A percentile compares a stretch with the other conserved stretches of the same genome.
phyloP scores from a whole-genome alignment of 2,329 filamentous ascomycete species.

The Fusarium udum region DNA sequence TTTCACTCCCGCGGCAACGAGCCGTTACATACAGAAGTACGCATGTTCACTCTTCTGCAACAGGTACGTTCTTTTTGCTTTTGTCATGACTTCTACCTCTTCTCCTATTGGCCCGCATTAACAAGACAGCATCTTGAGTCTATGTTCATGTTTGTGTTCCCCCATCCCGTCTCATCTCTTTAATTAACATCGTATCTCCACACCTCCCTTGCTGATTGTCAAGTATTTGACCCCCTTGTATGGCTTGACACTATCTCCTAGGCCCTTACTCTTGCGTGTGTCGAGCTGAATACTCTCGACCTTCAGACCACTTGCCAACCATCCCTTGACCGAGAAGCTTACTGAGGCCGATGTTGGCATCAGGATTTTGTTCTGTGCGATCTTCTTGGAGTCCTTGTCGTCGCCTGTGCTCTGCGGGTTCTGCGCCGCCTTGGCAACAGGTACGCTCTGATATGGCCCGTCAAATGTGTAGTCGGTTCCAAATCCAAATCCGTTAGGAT shows the following conservation, averaged over 20 bases:
- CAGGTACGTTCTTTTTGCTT: constrained; percentile 1
- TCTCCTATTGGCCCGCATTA: constrained; percentile 13
- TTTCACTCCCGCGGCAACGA: constrained; percentile 23
- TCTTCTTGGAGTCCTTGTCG: constrained; percentile 64
- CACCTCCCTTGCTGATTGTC: constrained; percentile 74
- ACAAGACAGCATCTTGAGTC: constrained; percentile 6
- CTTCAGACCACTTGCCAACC: constrained; percentile 73
- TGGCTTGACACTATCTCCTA: constrained; percentile 89
- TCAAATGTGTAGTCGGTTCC: constrained; percentile 62
- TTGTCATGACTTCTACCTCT: constrained; percentile 3
- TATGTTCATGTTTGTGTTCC: neutral
- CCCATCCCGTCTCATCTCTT: neutral
- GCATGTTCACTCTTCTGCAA: too few relatives aligned
- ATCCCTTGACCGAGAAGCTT: constrained; percentile 76
- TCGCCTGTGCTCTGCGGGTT: constrained; percentile 47
- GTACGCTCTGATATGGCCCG: constrained; percentile 64
- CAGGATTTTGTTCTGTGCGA: constrained; percentile 75
- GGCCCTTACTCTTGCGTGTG: constrained; percentile 81
- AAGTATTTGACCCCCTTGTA: constrained; percentile 99
- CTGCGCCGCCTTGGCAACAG: constrained; percentile 48
- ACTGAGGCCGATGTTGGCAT: constrained; percentile 83
- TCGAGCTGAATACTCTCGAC: constrained; percentile 75
- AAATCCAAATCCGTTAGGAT: constrained; percentile 63
- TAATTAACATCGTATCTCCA: constrained; percentile 68
- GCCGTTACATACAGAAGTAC: neutral